These are phyloP conservation scores for Aphanomyces astaci DNA, from an alignment of 352 stramenopile genomes.

Conservation along the genomic window DNA sequence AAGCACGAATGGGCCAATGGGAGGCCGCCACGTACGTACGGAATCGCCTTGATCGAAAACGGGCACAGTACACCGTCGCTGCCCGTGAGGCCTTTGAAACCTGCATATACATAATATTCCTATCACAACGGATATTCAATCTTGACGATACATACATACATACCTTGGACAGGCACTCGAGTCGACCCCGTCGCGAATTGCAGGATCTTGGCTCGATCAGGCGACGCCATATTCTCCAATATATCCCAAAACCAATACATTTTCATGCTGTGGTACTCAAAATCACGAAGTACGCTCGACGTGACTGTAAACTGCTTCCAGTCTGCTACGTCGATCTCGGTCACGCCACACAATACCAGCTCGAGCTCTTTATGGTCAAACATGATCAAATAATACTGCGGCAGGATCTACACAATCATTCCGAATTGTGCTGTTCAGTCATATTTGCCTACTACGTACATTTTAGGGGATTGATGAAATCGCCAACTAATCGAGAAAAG, in stretches of 20 bases:
- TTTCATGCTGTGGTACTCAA: constrained; percentile 46
- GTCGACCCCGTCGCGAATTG: constrained; percentile 97
- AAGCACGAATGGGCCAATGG: constrained; percentile 80
- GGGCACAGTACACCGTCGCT: constrained; percentile 76
- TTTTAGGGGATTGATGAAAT: too few relatives aligned
- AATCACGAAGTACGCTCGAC: neutral
- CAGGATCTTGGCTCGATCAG: constrained; percentile 92
- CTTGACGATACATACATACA: neutral
- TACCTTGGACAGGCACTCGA: constrained; percentile 85
- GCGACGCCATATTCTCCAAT: constrained; percentile 74
- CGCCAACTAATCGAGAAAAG: too few relatives aligned
- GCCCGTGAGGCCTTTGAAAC: constrained; percentile 73
- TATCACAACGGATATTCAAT: neutral
- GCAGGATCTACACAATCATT: constrained; percentile 60
- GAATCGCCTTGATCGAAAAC: constrained; percentile 49
- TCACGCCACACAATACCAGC: constrained; percentile 85
- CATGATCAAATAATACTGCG: constrained; percentile 78
- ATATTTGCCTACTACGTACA: too few relatives aligned
- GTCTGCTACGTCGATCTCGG: constrained; percentile 78
- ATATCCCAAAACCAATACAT: constrained; percentile 89
- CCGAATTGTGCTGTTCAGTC: neutral
- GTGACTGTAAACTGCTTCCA: constrained; percentile 77
- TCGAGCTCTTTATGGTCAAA: constrained; percentile 95
- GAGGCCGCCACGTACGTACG: constrained; percentile 25
- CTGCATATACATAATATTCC: constrained; percentile 18